These are phyloP conservation scores for Cicer judaicum DNA, from an alignment of 306 rosid genomes.

Conservation along the genomic window DNA sequence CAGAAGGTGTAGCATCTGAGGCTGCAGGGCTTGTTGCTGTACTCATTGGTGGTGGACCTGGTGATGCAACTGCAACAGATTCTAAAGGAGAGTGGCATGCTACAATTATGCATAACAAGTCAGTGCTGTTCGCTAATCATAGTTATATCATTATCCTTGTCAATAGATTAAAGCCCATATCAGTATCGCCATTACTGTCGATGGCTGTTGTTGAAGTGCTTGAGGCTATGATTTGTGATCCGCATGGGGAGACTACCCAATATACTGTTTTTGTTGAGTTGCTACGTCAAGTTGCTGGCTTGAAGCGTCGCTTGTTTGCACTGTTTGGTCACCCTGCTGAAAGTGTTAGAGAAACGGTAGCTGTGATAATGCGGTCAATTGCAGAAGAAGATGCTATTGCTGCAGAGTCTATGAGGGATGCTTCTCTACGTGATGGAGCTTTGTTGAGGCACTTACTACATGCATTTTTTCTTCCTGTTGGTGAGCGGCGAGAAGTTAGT, in stretches of 20 bases:
- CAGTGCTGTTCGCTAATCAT: conserved; percentile 88
- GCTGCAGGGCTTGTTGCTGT: conserved; percentile 94
- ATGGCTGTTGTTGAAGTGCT: conserved; percentile 98
- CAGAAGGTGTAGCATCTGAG: conserved; percentile 97
- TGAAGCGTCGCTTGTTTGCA: conserved; percentile 97
- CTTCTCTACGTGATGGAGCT: conserved; percentile 98
- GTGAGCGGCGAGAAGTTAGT: conserved; percentile 95
- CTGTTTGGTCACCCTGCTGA: conserved; percentile 99
- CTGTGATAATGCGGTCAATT: conserved; percentile 96
- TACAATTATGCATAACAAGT: conserved; percentile 92
- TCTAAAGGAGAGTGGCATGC: conserved; percentile 98
- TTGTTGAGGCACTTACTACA: conserved; percentile 89
- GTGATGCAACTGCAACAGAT: conserved; percentile 73
- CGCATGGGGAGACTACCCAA: conserved; percentile 97
- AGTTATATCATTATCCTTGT: conserved; percentile 79
- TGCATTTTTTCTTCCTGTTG: conserved; percentile 87
- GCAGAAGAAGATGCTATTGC: conserved; percentile 99
- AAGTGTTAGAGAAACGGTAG: conserved; percentile 94
- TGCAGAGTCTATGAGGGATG: conserved; percentile 99
- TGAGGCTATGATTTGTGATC: conserved; percentile 99
- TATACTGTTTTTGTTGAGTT: conserved; percentile 92
- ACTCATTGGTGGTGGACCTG: conserved; percentile 98
- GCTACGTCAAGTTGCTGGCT: conserved; percentile 97
- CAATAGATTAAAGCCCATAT: conserved; percentile 91
- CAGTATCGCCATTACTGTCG: conserved; percentile 89